Evolutionary conservation across 345 rosid genomes (phyloP).

Genomic region (Laguncularia racemosa): DNA sequence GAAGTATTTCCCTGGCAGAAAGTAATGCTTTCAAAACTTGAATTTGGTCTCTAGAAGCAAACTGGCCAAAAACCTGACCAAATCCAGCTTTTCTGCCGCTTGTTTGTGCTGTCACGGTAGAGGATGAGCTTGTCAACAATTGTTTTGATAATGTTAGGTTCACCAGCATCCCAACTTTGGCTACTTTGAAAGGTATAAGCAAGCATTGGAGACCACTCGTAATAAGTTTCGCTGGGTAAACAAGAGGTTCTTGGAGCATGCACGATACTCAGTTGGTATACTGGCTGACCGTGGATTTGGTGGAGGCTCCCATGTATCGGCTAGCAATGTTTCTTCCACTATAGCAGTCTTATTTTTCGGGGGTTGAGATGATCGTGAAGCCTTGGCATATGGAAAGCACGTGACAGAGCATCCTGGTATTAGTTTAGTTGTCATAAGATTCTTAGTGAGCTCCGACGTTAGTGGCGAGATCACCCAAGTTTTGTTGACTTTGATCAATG

Average conservation of each 20-base stretch:
- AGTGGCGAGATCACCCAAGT: not conserved
- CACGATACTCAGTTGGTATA: slow-evolving; percentile 36
- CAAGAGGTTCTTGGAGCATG: slow-evolving; percentile 19
- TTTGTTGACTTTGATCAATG: no score
- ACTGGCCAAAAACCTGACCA: slow-evolving; percentile 44
- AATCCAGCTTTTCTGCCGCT: slow-evolving; percentile 28
- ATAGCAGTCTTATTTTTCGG: slow-evolving; percentile 22
- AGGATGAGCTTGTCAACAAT: no score
- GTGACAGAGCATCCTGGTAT: slow-evolving; percentile 14
- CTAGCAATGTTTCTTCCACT: not conserved
- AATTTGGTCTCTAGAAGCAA: slow-evolving; percentile 36
- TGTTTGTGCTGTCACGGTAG: no score
- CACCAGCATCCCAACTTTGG: no score
- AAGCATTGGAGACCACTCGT: slow-evolving; percentile 15
- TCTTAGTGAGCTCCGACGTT: not conserved
- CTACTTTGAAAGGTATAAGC: no score
- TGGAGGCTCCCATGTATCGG: slow-evolving; percentile 1
- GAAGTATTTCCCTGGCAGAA: slow-evolving; percentile 50
- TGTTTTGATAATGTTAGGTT: no score
- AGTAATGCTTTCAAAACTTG: slow-evolving; percentile 62
- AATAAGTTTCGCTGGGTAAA: slow-evolving; percentile 15
- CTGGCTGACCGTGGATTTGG: slow-evolving; percentile 16
- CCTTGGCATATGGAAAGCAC: slow-evolving; percentile 17
- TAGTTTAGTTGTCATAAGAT: slow-evolving; percentile 11
- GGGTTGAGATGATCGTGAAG: slow-evolving; percentile 34